Evolutionary conservation across 2,329 filamentous ascomycete species (phyloP), one percentile per base, ranked within the genome.

Genomic region (Allantophomopsis lycopodina): DNA sequence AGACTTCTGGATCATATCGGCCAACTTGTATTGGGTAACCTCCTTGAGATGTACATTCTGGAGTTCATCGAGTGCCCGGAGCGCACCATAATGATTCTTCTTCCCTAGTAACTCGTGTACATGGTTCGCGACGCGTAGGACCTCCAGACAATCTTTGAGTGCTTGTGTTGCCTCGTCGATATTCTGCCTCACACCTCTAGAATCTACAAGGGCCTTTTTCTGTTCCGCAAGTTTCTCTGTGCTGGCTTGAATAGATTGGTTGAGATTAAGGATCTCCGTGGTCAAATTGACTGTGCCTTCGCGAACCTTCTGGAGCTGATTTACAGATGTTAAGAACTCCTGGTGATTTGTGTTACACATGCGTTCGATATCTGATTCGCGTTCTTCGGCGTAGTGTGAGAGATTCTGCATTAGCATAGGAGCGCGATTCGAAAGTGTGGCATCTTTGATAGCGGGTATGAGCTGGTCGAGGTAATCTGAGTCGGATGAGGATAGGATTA

Each of bases 281-380:
- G 89, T 96, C 53, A 98, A 66, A 35, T 75, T 71, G 32, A 94
- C 86, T 1, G 89, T 96, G 32, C 86, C 87, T 59, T 95, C 85
- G 40, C 89, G 81, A 38, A 96, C 87, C 43, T 77, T 75, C 50
- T 96, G 83, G n/a, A 98, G 73, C 55, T 93, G 86, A 53, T 91
- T 93, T 49, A 98, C 87, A 0, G 89, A 95, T 47, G 76, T 77
- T 28, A 96, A 80, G 55, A 98, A 98, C 54, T 95, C 91, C 55
- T 96, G 89, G 54, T 98, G 91, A 53, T 95, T 94, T 10, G 84
- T 89, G 52, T 94, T 79, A 51, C 91, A 94, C 51, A 96, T 93
- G 16, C 76, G 76, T 62, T 98, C 91, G 48, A 98, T 96, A 51
- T 96, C 88, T 12, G 74, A 63, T 59, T 98, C 91, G 44, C 88